phyloP scores from a whole-genome alignment of 768 basidiomycete genomes.

The Vishniacozyma victoriae region DNA sequence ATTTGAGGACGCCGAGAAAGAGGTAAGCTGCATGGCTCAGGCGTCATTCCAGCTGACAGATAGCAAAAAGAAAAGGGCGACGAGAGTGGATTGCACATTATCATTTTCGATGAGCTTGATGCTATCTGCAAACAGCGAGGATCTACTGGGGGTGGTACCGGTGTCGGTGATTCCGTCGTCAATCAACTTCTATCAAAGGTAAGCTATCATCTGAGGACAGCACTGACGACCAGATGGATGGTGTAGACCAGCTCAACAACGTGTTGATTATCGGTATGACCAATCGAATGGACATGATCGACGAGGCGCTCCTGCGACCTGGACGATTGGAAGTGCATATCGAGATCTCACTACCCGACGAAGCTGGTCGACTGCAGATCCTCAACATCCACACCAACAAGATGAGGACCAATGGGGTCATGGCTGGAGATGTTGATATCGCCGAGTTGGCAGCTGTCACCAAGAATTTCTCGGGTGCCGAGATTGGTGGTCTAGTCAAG shows the following conservation, averaged over 20 bases:
- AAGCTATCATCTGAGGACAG: slow-evolving; percentile 13
- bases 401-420: slow-evolving; percentile 85
- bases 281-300: slow-evolving; percentile 96
- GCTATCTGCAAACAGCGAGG: slow-evolving; percentile 99
- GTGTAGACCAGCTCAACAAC: slow-evolving; percentile 97
- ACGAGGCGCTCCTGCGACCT: slow-evolving; percentile 92
- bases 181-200: slow-evolving; percentile 97
- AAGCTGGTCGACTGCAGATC: slow-evolving; percentile 84
- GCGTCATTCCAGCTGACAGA: slow-evolving; percentile 9
- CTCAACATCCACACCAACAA: slow-evolving; percentile 89
- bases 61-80: slow-evolving; percentile 97
- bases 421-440: slow-evolving; percentile 82
- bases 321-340: slow-evolving; percentile 99
- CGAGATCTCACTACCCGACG: slow-evolving; percentile 97
- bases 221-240: slow-evolving; percentile 76
- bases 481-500: slow-evolving; percentile 92
- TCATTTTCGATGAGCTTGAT: slow-evolving; percentile 98
- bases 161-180: slow-evolving; percentile 97
- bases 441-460: slow-evolving; percentile 71
- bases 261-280: slow-evolving; percentile 99
- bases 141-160: slow-evolving; percentile 80
- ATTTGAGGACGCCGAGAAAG: slow-evolving; percentile 96
- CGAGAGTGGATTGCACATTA: slow-evolving; percentile 94
- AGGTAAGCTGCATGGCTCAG: slow-evolving; percentile 54
- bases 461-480: slow-evolving; percentile 97